These are phyloP conservation scores for Hippophae tibetana DNA, from an alignment of 306 rosid species.

Conservation along the genomic window DNA sequence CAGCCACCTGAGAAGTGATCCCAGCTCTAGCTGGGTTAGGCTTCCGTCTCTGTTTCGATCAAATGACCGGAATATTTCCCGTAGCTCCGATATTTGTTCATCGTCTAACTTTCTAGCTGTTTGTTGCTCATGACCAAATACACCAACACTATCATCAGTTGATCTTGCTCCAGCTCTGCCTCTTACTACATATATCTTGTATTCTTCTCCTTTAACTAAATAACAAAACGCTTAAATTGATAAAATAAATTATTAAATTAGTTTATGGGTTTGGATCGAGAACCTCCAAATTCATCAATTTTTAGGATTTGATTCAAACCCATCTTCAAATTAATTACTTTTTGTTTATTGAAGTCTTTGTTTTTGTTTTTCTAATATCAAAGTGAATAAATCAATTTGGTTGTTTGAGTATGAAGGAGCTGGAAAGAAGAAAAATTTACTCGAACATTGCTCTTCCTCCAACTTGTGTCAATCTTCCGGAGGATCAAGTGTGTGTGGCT, in stretches of 20 bases:
- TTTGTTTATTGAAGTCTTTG: not conserved
- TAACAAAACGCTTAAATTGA: not conserved
- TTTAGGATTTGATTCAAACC: not conserved
- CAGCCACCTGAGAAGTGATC: constrained; percentile 72
- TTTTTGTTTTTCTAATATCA: not conserved
- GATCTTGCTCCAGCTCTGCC: not conserved
- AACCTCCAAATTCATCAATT: not conserved
- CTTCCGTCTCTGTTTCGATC: constrained; percentile 90
- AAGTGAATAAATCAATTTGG: not conserved
- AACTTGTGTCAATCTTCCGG: constrained; percentile 18
- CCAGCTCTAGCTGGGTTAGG: constrained; percentile 77
- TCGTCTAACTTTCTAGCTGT: constrained; percentile 57
- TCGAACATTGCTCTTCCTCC: constrained; percentile 9
- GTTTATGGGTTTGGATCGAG: not conserved
- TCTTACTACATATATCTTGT: not conserved
- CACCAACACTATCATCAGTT: not conserved
- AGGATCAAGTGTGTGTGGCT: constrained; percentile 5
- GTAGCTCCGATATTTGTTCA: constrained; percentile 67
- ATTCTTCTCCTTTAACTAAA: not conserved
- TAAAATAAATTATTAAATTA: not conserved
- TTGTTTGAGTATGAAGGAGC: not conserved
- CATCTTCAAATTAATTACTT: not conserved
- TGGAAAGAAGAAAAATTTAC: constrained; percentile 15
- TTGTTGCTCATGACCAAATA: constrained; percentile 42
- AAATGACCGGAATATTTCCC: constrained; percentile 75